These are phyloP conservation scores for Pisolithus microcarpus DNA, from an alignment of 768 basidiomycete genomes.

Conservation along the genomic window DNA sequence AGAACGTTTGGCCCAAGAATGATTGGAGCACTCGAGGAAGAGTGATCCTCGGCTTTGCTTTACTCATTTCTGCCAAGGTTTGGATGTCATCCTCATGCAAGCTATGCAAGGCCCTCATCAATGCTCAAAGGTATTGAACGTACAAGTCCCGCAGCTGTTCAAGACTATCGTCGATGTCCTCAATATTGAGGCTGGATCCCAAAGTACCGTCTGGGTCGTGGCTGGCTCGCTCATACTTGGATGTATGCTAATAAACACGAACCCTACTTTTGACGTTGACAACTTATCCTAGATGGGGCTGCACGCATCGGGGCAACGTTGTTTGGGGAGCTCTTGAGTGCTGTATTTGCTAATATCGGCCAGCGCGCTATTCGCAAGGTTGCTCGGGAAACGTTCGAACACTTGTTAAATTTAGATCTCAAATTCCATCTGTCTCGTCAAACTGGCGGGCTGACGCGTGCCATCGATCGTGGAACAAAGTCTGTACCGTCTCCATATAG, in stretches of 20 bases:
- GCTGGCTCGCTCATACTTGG: constrained; percentile 87
- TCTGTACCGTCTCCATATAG: constrained; percentile 28
- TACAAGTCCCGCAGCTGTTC: constrained; percentile 97
- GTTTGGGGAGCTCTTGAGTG: constrained; percentile 88
- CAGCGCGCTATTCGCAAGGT: constrained; percentile 93
- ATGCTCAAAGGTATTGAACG: constrained; percentile 71
- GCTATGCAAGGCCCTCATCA: background rate
- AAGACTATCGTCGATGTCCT: constrained; percentile 85
- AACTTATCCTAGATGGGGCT: constrained; percentile 59
- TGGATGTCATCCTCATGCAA: constrained; percentile 7
- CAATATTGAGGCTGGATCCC: constrained; percentile 70
- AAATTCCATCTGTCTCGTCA: constrained; percentile 89
- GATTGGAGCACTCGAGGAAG: constrained; percentile 78
- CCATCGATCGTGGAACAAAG: constrained; percentile 98
- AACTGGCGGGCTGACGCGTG: constrained; percentile 91
- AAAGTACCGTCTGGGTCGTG: constrained; percentile 82
- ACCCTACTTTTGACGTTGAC: constrained; percentile 1
- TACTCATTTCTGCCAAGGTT: constrained; percentile 85
- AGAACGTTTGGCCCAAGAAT: constrained; percentile 87
- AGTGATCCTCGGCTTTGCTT: constrained; percentile 72
- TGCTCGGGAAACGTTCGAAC: constrained; percentile 91
- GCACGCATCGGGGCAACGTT: constrained; percentile 87
- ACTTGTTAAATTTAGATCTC: constrained; percentile 84
- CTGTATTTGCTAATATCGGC: constrained; percentile 92
- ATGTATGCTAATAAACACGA: constrained; percentile 49